Conservation (phyloP, 257 asterid genomes). For the Galeopsis tetrahit region DNA sequence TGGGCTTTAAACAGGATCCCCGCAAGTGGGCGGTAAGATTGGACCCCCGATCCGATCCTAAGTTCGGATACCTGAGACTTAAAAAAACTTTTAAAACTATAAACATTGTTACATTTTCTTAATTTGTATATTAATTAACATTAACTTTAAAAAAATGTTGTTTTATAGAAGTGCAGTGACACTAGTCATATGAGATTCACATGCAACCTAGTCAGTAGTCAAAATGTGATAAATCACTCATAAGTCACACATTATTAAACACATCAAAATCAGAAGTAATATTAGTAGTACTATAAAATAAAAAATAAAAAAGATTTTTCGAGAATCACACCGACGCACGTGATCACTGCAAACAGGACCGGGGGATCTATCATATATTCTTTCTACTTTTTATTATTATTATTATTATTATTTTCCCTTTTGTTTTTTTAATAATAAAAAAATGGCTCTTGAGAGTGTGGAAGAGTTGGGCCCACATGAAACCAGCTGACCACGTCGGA, state of each 20-base stretch:
- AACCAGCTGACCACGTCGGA: conserved; percentile 34
- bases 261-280: conserved; percentile 28
- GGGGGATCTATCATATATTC: conserved; percentile 33
- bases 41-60: no score
- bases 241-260: neutral
- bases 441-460: conserved; percentile 34
- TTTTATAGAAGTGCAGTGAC: conserved; percentile 15
- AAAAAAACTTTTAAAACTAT: no score
- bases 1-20: no score
- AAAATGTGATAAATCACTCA: conserved; percentile 30
- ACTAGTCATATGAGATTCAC: conserved; percentile 34
- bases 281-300: neutral
- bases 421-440: neutral
- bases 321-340: conserved; percentile 61
- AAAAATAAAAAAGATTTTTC: conserved; percentile 14
- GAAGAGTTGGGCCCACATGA: conserved; percentile 52
- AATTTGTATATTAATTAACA: no score
- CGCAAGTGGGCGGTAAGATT: no score
- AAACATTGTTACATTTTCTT: no score
- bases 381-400: conserved; percentile 1
- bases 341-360: conserved; percentile 43
- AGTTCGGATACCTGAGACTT: no score
- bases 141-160: no score
- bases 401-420: no score
- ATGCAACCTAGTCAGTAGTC: conserved; percentile 39